These are phyloP conservation scores for Pseudocercospora fuligena DNA, from an alignment of 2,329 filamentous ascomycete species.

Conservation along the genomic window DNA sequence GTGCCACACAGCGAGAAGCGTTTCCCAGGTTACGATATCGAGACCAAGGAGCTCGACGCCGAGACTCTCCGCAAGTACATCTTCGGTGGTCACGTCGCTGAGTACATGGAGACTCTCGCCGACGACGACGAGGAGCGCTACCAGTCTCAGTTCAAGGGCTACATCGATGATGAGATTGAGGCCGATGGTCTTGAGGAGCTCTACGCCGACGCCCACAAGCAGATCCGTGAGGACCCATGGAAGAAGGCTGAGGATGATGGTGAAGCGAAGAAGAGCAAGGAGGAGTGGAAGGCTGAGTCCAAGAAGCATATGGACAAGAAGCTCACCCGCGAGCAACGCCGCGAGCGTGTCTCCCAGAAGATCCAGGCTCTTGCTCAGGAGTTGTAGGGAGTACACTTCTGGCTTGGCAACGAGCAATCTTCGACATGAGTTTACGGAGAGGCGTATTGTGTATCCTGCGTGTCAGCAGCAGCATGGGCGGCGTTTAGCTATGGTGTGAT, in stretches of 20 bases:
- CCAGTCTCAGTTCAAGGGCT: conserved; percentile 97
- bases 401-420: not conserved
- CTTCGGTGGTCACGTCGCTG: conserved; percentile 94
- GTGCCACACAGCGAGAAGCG: conserved; percentile 99
- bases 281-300: conserved; percentile 74
- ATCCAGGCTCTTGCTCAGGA: conserved; percentile 75
- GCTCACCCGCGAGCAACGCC: conserved; percentile 82
- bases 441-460: conserved; percentile 13
- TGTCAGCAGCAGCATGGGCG: conserved; percentile 16
- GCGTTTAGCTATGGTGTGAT: conserved; percentile 14
- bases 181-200: conserved; percentile 96
- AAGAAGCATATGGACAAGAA: conserved; percentile 83
- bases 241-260: conserved; percentile 80
- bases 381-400: conserved; percentile 24
- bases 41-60: conserved; percentile 95
- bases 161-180: conserved; percentile 96
- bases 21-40: conserved; percentile 98
- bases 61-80: conserved; percentile 99
- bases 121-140: conserved; percentile 99
- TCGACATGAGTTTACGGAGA: conserved; percentile 13
- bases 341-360: conserved; percentile 83
- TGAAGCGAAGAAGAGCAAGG: conserved; percentile 88
- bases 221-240: conserved; percentile 96
- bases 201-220: conserved; percentile 91
- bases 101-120: conserved; percentile 99